These are phyloP conservation scores for Ceratocystis smalleyi DNA, from an alignment of 2,329 filamentous ascomycete species.

Conservation along the genomic window DNA sequence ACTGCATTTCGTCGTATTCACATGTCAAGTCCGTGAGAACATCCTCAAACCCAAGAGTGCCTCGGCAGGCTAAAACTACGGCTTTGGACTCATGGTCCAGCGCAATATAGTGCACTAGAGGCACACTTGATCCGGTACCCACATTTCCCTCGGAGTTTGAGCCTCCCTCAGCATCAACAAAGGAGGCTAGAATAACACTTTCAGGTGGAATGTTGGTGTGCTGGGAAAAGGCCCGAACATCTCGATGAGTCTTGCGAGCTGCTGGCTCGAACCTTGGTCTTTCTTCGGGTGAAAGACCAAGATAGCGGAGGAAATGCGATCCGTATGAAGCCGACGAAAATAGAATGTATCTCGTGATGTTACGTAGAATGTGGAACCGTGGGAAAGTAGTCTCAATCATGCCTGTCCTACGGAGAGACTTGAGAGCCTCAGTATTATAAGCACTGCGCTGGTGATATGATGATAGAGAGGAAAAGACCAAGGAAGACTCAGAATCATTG, in stretches of 20 bases:
- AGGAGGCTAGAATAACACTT: constrained; percentile 52
- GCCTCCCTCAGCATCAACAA: constrained; percentile 52
- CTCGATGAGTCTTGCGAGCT: constrained; percentile 38
- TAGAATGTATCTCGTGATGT: constrained; percentile 48
- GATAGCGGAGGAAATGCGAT: constrained; percentile 44
- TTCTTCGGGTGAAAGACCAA: constrained; percentile 42
- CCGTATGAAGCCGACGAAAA: constrained; percentile 54
- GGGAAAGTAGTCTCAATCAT: constrained; percentile 45
- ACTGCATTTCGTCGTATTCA: constrained; percentile 50
- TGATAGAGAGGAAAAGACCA: constrained; percentile 29
- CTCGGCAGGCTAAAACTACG: constrained; percentile 56
- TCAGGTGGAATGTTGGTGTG: constrained; percentile 43
- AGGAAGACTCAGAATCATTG: constrained; percentile 36
- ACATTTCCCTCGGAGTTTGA: constrained; percentile 49
- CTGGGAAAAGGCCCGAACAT: constrained; percentile 47
- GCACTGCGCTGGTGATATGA: constrained; percentile 34
- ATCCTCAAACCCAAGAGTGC: constrained; percentile 59
- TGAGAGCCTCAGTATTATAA: constrained; percentile 35
- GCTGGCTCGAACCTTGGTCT: constrained; percentile 25
- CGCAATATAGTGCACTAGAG: constrained; percentile 57
- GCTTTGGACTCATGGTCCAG: constrained; percentile 57
- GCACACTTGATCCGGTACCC: constrained; percentile 41
- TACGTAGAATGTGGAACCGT: constrained; percentile 41
- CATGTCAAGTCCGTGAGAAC: constrained; percentile 59
- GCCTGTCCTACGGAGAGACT: constrained; percentile 36